Conservation (phyloP, 306 rosid species). For the Cicer pinnatifidum region DNA sequence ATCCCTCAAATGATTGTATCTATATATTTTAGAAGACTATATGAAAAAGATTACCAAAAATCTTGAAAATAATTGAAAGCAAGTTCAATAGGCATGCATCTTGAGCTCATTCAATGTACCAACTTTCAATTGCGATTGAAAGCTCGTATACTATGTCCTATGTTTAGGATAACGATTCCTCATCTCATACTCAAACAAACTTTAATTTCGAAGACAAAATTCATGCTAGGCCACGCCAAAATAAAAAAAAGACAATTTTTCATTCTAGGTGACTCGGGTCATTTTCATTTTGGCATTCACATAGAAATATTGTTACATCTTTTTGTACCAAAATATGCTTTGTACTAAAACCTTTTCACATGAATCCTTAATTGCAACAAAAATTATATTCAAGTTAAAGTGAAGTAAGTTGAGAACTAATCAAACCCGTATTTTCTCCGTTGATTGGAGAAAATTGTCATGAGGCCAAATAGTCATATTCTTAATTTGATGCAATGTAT, state of each 20-base stretch:
- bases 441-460: background rate
- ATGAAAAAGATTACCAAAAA: conserved; percentile 46
- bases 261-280: conserved; percentile 42
- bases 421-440: background rate
- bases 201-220: conserved; percentile 29
- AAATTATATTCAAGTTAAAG: conserved; percentile 22
- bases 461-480: background rate
- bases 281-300: conserved; percentile 37
- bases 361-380: conserved; percentile 28
- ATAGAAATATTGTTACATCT: conserved; percentile 10
- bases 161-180: conserved; percentile 39
- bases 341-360: conserved; percentile 55
- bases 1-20: conserved; percentile 41
- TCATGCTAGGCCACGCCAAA: conserved; percentile 2
- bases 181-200: conserved; percentile 17
- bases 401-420: conserved; percentile 18
- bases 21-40: conserved; percentile 52
- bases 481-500: conserved; percentile 36
- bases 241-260: background rate
- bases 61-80: conserved; percentile 44
- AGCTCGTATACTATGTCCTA: background rate
- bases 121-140: conserved; percentile 38
- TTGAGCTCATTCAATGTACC: conserved; percentile 53
- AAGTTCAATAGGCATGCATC: conserved; percentile 56
- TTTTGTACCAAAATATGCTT: conserved; percentile 39